Percentiles rank a stretch among this genome's conserved stretches.
Conservation (phyloP, 352 stramenopile species). For the Phytophthora meadii region DNA sequence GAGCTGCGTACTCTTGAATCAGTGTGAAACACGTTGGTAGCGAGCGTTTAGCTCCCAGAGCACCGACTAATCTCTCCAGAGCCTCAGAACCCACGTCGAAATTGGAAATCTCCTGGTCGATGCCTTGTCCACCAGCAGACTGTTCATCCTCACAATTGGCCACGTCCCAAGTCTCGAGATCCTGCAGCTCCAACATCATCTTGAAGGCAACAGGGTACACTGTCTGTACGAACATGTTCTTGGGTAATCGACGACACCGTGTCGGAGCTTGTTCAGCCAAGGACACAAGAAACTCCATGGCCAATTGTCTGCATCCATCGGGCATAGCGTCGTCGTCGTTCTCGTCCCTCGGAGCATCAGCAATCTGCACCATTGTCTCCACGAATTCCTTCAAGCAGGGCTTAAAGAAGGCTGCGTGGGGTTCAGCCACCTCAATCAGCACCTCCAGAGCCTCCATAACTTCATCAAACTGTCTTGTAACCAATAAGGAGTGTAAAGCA, state of each 20-base stretch:
- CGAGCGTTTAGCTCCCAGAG: constrained; percentile 73
- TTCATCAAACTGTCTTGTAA: constrained; percentile 62
- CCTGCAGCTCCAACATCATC: constrained; percentile 86
- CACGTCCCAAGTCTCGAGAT: constrained; percentile 77
- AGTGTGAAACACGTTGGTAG: constrained; percentile 79
- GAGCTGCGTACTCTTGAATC: constrained; percentile 76
- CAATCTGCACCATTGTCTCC: constrained; percentile 77
- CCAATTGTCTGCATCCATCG: constrained; percentile 78
- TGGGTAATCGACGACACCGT: constrained; percentile 67
- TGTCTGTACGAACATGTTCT: constrained; percentile 76
- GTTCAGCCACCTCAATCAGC: constrained; percentile 82
- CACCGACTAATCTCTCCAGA: constrained; percentile 71
- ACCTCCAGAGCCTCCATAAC: constrained; percentile 85
- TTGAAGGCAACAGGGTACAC: constrained; percentile 85
- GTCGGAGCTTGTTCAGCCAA: constrained; percentile 74
- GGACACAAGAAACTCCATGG: constrained; percentile 88
- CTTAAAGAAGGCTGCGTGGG: constrained; percentile 77
- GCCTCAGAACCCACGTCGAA: constrained; percentile 88
- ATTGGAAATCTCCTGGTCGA: constrained; percentile 83
- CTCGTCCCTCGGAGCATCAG: constrained; percentile 49
- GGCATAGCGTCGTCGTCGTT: constrained; percentile 39
- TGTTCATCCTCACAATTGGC: constrained; percentile 74
- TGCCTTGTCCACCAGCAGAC: constrained; percentile 42
- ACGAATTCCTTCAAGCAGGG: constrained; percentile 64
- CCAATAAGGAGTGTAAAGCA: constrained; percentile 61